Conservation (phyloP, 768 basidiomycete genomes). For the Boletus tylopilopsis region DNA sequence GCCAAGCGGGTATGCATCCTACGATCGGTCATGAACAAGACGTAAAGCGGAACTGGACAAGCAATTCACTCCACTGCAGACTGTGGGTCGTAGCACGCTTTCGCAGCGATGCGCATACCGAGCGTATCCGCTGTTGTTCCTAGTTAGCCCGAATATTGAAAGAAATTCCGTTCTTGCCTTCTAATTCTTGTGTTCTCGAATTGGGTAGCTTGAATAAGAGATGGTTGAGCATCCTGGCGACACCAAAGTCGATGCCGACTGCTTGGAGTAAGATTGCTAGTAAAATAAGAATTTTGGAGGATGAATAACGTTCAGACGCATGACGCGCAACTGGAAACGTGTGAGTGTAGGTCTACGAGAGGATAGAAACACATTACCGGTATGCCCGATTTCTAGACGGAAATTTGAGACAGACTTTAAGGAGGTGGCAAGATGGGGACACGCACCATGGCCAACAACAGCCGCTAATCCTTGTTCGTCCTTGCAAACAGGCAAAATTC, state of each 20-base stretch:
- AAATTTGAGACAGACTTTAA: neutral
- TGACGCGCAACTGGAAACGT: slow-evolving; percentile 50
- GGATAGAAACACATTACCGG: slow-evolving; percentile 39
- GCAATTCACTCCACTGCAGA: slow-evolving; percentile 61
- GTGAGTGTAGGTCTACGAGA: neutral
- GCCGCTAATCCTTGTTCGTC: slow-evolving; percentile 83
- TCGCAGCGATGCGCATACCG: slow-evolving; percentile 74
- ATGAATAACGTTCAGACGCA: slow-evolving; percentile 47
- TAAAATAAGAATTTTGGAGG: slow-evolving; percentile 37
- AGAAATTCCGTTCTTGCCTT: slow-evolving; percentile 45
- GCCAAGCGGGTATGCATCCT: slow-evolving; percentile 74
- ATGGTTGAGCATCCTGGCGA: slow-evolving; percentile 46
- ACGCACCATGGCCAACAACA: slow-evolving; percentile 76
- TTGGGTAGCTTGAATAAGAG: slow-evolving; percentile 74
- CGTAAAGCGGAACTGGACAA: neutral
- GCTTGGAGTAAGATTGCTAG: slow-evolving; percentile 42
- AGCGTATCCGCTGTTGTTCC: slow-evolving; percentile 70
- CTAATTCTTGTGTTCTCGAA: slow-evolving; percentile 74
- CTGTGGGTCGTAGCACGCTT: slow-evolving; percentile 83
- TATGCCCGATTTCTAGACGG: slow-evolving; percentile 71
- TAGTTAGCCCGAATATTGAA: neutral
- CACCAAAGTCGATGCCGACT: slow-evolving; percentile 51
- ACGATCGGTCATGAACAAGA: neutral
- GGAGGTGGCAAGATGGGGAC: neutral
- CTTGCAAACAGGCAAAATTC: slow-evolving; percentile 72